A percentile compares a stretch with the other conserved stretches of the same genome.
Evolutionary conservation across 2,329 filamentous ascomycete species (phyloP).

Genomic region (Fusarium ramigenum): DNA sequence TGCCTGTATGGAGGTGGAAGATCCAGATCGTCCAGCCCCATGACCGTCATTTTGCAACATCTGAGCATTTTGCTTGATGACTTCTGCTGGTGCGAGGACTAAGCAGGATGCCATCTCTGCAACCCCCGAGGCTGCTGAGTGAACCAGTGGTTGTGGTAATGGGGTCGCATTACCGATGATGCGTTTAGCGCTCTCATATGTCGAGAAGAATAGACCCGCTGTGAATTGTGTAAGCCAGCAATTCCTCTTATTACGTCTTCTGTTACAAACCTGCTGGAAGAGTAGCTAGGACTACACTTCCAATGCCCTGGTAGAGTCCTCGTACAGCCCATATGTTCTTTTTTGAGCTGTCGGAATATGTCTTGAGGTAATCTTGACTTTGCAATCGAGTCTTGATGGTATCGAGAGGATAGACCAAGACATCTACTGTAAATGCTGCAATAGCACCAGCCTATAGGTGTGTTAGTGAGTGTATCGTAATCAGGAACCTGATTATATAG

Average conservation of each 20-base stretch:
- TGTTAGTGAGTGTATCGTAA: constrained; percentile 20
- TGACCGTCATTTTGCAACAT: constrained; percentile 64
- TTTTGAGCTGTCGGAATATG: constrained; percentile 68
- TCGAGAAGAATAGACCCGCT: constrained; percentile 90
- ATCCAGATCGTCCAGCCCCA: constrained; percentile 7
- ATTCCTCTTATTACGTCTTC: neutral
- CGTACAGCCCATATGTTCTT: constrained; percentile 66
- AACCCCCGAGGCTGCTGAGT: constrained; percentile 76
- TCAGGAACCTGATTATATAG: accelerated
- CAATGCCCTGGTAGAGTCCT: constrained; percentile 87
- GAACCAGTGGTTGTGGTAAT: constrained; percentile 74
- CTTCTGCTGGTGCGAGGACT: constrained; percentile 87
- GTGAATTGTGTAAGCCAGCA: constrained; percentile 1
- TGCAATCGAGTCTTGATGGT: constrained; percentile 90
- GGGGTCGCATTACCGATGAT: constrained; percentile 63
- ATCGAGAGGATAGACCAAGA: constrained; percentile 87
- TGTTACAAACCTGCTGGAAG: constrained; percentile 76
- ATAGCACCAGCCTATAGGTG: constrained; percentile 77
- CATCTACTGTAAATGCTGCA: constrained; percentile 86
- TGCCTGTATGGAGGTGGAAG: constrained; percentile 58
- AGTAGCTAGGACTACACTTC: constrained; percentile 84
- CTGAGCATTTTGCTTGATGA: constrained; percentile 94
- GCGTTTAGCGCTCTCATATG: constrained; percentile 81
- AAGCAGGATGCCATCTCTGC: constrained; percentile 88
- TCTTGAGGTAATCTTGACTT: constrained; percentile 75